These are phyloP conservation scores for Aspergillus udagawae DNA, from an alignment of 2,329 filamentous ascomycete species.

Conservation along the genomic window DNA sequence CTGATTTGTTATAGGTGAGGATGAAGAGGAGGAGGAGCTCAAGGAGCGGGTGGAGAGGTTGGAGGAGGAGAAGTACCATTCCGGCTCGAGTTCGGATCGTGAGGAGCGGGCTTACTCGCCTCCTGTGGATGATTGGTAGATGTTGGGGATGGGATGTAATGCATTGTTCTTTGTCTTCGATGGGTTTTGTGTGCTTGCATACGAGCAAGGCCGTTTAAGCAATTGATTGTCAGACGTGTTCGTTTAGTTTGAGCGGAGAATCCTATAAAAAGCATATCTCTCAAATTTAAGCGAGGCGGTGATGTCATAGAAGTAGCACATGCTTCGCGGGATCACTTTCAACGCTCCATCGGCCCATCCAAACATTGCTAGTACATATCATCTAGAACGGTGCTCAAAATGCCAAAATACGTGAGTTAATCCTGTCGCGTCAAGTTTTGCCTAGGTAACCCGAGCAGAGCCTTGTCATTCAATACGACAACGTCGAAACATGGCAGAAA, in stretches of 20 bases:
- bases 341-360: background rate
- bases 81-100: slow-evolving; percentile 6
- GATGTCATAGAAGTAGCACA: background rate
- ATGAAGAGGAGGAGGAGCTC: slow-evolving; percentile 6
- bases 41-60: background rate
- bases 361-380: background rate
- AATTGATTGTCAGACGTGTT: background rate
- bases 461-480: slow-evolving; percentile 12
- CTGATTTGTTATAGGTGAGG: background rate
- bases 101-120: slow-evolving; percentile 9
- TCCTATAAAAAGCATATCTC: background rate
- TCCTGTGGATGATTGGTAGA: background rate
- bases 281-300: background rate
- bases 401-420: slow-evolving; percentile 15
- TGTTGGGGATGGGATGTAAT: background rate
- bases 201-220: background rate
- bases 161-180: background rate
- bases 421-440: background rate
- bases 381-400: slow-evolving; percentile 7
- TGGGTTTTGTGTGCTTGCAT: background rate
- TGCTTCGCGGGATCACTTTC: background rate
- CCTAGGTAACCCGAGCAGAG: slow-evolving; percentile 1
- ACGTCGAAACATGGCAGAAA: slow-evolving; percentile 9
- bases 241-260: background rate
- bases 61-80: background rate